These are phyloP conservation scores for Eucalyptus camaldulensis DNA, from an alignment of 345 rosid genomes.

Conservation along the genomic window DNA sequence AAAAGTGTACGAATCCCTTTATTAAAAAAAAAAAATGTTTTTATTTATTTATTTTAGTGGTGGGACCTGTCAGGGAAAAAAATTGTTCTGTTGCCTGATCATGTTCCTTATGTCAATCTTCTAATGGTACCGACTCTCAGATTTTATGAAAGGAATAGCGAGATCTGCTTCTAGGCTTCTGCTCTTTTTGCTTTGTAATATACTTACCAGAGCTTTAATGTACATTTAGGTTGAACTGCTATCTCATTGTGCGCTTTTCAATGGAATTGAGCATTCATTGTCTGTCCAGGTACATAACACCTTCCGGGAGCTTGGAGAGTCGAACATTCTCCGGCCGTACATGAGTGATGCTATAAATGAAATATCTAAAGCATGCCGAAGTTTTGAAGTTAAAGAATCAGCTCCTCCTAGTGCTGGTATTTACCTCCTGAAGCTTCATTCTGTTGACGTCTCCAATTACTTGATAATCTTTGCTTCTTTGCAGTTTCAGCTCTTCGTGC, in stretches of 20 bases:
- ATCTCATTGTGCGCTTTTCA: neutral
- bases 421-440: neutral
- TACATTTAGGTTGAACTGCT: neutral
- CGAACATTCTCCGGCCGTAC: conserved; percentile 57
- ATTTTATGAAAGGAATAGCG: neutral
- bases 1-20: neutral
- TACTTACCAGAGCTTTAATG: neutral
- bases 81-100: neutral
- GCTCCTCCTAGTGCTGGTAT: conserved; percentile 82
- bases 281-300: conserved; percentile 58
- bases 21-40: neutral
- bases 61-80: neutral
- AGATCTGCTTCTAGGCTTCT: neutral
- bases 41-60: neutral
- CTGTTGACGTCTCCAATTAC: neutral
- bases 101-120: neutral
- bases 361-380: conserved; percentile 81
- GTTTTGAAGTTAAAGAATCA: conserved; percentile 87
- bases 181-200: neutral
- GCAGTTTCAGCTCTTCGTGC: conserved; percentile 64
- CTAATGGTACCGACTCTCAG: neutral
- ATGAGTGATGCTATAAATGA: conserved; percentile 83
- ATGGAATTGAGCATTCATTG: neutral
- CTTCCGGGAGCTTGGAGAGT: conserved; percentile 75
- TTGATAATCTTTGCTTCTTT: conserved; percentile 9